Base-by-base conservation (phyloP, 345 rosid species). In the Conringia planisiliqua region DNA sequence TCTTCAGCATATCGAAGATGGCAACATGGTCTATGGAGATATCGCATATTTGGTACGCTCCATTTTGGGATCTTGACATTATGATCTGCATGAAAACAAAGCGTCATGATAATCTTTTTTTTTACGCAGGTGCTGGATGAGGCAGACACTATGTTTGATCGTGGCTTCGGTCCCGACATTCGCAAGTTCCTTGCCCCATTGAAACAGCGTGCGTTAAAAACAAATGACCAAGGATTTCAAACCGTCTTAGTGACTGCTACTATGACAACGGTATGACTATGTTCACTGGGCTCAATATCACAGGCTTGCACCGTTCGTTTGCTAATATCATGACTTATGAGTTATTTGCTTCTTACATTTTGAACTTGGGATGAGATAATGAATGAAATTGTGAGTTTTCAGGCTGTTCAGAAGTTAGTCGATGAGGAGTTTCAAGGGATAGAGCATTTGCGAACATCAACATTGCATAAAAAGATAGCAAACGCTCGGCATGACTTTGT, bases 141-240 rank as follows among this genome's bases (percentile, higher is more conserved):
- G 83, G 98, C 98, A 43, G 98, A 94, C 82, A 91, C 98, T 44
- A 94, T 94, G 98, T 94, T 94, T 72, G 98, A 91, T 81, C 97
- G 84, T 76, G 97, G 97, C 40, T 94, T 94, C 79, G 98, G 97
- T 74, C 97, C 98, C 22, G 98, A 94, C 51, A 94, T 94, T 72
- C 89, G 85, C 30, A 94, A 94, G 74, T 91, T 94, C 80, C 86
- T 91, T 38, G 91, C 81, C 57, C 98, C 98, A 24, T 69, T 91
- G 43, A 94, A 94, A 72, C 82, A 84, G 27, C 96, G 97, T 62
- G 85, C 90, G 5, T 70, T 85, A 62, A 88, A 88, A 83, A 63
- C 85, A 35, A 83, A 85, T 71, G 90, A 82, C 66, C 85, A 81
- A 69, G 92, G 90, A 58, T 91, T 91, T 84, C 98, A 94, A 81